Evolutionary conservation across 495 filamentous ascomycete genomes (phyloP).

Genomic region (Stereocaulon alpinum): DNA sequence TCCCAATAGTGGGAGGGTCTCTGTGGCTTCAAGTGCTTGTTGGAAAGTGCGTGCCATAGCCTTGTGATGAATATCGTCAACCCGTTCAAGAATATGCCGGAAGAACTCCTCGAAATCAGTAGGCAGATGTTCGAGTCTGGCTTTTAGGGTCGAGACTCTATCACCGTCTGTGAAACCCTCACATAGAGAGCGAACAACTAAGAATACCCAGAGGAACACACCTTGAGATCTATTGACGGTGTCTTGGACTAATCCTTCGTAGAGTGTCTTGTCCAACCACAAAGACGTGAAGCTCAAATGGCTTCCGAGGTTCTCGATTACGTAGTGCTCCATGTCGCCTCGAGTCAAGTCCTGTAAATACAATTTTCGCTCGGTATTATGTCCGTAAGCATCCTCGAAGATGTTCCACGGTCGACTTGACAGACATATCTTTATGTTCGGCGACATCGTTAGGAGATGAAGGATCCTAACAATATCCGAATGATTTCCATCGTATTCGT

Average conservation of each 20-base stretch:
- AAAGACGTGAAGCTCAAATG: not conserved
- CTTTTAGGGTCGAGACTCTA: not conserved
- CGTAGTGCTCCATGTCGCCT: not conserved
- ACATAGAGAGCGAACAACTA: constrained; percentile 13
- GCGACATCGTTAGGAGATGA: not conserved
- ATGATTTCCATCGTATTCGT: constrained; percentile 37
- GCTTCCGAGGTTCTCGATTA: not conserved
- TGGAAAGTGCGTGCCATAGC: constrained; percentile 6
- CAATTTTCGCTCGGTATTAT: not conserved
- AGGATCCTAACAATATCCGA: not conserved
- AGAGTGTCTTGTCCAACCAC: not conserved
- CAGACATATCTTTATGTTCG: not conserved
- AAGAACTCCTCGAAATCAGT: constrained; percentile 13
- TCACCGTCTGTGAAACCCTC: constrained; percentile 11
- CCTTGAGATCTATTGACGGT: constrained; percentile 25
- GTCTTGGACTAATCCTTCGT: not conserved
- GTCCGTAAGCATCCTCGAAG: not conserved
- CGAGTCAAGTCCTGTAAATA: not conserved
- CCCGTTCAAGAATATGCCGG: constrained; percentile 9
- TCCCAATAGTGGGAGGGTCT: not conserved
- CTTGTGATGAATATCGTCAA: constrained; percentile 11
- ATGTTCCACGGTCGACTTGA: not conserved
- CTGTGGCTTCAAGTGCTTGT: not conserved
- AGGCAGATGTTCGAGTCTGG: constrained; percentile 8
- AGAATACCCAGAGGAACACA: constrained; percentile 29